Conservation (phyloP, 768 basidiomycete species). For the Podaxis sp. region DNA sequence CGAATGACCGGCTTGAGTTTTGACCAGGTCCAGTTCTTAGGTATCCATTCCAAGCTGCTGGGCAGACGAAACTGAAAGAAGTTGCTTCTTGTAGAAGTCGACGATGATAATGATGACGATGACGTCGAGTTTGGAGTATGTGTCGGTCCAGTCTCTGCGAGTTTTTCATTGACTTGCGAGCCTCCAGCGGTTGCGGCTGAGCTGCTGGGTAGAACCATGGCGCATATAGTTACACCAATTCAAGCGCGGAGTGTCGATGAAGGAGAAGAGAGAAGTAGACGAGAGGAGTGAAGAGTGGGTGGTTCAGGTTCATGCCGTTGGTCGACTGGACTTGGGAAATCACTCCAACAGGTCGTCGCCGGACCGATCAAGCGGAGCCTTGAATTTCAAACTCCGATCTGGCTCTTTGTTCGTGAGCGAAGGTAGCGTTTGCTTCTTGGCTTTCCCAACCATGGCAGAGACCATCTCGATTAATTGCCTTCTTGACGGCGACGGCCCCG, state of each 20-base stretch:
- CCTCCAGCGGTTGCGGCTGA: not conserved
- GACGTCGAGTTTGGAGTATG: not conserved
- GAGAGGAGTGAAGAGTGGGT: not conserved
- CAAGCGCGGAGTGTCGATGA: not conserved
- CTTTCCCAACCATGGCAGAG: too few species aligned
- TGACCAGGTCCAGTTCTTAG: slow-evolving; percentile 52
- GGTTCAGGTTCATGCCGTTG: not conserved
- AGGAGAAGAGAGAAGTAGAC: not conserved
- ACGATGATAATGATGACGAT: slow-evolving; percentile 2
- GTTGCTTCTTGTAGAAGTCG: not conserved
- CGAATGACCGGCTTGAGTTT: slow-evolving; percentile 65
- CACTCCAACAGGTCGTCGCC: not conserved
- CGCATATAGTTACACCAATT: not conserved
- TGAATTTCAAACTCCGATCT: too few species aligned
- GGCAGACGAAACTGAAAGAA: not conserved
- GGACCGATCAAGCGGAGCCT: not conserved
- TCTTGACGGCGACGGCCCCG: too few species aligned
- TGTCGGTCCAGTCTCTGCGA: not conserved
- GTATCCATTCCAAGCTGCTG: slow-evolving; percentile 45
- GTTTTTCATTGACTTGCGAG: not conserved
- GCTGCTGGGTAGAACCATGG: not conserved
- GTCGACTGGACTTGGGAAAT: not conserved
- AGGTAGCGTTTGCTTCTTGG: too few species aligned
- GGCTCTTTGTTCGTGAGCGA: too few species aligned
- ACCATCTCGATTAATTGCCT: too few species aligned